Conservation (phyloP, 352 stramenopile species). For the Pythium vanterpoolii region DNA sequence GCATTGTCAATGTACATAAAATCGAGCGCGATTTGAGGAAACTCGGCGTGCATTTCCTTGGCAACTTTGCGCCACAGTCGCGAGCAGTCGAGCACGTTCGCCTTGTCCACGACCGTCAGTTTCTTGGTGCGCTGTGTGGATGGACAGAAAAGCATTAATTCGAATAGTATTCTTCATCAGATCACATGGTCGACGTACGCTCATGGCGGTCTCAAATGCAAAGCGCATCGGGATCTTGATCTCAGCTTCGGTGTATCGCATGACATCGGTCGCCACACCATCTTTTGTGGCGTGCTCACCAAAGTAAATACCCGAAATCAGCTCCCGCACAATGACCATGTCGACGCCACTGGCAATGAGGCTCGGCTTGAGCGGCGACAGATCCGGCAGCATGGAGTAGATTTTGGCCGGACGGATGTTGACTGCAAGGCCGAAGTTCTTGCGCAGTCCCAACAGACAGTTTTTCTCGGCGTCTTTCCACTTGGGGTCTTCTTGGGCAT, state of each 20-base stretch:
- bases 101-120: conserved; percentile 98
- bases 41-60: conserved; percentile 89
- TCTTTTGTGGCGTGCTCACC: conserved; percentile 82
- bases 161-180: neutral
- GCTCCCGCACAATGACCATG: conserved; percentile 98
- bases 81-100: conserved; percentile 98
- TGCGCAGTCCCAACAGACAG: conserved; percentile 96
- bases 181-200: conserved; percentile 56
- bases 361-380: conserved; percentile 96
- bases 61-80: conserved; percentile 91
- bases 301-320: conserved; percentile 99
- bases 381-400: conserved; percentile 95
- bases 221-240: conserved; percentile 82
- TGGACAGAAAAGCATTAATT: neutral
- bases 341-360: conserved; percentile 95
- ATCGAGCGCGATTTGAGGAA: conserved; percentile 92
- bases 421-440: conserved; percentile 96
- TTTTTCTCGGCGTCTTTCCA: conserved; percentile 93
- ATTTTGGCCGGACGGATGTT: conserved; percentile 99
- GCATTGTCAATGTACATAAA: conserved; percentile 99
- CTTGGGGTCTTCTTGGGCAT: conserved; percentile 86
- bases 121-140: conserved; percentile 87
- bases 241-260: conserved; percentile 97
- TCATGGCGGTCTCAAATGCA: conserved; percentile 79
- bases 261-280: conserved; percentile 90